Percentiles rank a stretch among this genome's conserved stretches.
These are phyloP conservation scores for Carallia brachiata DNA, from an alignment of 345 rosid genomes.

Conservation along the genomic window DNA sequence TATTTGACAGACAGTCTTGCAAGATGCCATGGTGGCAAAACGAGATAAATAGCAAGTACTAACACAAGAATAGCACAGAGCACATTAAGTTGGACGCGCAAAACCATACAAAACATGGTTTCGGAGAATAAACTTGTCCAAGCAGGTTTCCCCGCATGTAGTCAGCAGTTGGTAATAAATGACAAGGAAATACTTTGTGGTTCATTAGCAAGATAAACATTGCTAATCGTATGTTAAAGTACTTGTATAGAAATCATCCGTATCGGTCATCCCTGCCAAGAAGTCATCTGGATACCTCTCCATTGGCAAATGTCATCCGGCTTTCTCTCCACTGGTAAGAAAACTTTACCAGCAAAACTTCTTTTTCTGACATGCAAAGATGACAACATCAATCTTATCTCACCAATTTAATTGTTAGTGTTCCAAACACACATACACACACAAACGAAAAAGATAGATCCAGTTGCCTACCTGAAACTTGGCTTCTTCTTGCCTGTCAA, in stretches of 20 bases:
- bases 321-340: slow-evolving; percentile 14
- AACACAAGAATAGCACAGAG: no score
- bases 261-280: not conserved
- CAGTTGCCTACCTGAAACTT: slow-evolving; percentile 49
- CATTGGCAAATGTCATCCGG: not conserved
- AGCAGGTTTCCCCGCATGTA: no score
- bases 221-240: not conserved
- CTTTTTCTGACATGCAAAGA: slow-evolving; percentile 42
- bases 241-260: not conserved
- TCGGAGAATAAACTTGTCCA: no score
- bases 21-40: no score
- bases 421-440: not conserved
- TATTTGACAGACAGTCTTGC: no score
- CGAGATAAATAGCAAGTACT: no score
- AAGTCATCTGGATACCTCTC: not conserved
- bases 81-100: no score
- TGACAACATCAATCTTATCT: not conserved
- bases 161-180: no score
- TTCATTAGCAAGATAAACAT: slow-evolving; percentile 11
- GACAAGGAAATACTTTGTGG: no score
- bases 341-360: slow-evolving; percentile 46
- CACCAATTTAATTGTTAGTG: not conserved
- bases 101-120: no score
- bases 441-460: not conserved
- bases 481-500: slow-evolving; percentile 57